Conservation (phyloP, 2,329 filamentous ascomycete species). For the Trichoderma oligosporum region DNA sequence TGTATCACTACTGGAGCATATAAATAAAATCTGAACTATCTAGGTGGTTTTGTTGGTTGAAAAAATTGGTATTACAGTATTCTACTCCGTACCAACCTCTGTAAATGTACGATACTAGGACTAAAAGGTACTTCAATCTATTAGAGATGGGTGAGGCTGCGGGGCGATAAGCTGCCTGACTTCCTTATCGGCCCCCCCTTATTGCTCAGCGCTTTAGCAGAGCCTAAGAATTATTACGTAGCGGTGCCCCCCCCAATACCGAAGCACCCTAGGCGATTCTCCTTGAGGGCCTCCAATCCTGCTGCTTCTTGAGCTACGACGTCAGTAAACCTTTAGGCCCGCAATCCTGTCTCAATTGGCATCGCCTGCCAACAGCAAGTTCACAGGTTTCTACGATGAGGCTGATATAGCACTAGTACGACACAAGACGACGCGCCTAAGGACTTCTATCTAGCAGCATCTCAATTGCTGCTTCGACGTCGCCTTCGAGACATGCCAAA, state of each 20-base stretch:
- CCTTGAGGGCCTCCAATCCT: constrained; percentile 13
- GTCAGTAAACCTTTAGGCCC: constrained; percentile 15
- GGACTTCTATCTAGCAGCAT: constrained; percentile 12
- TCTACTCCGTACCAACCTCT: too few species aligned
- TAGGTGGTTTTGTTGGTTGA: background rate
- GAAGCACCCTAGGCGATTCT: background rate
- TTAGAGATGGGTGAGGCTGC: constrained; percentile 9
- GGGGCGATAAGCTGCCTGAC: constrained; percentile 19
- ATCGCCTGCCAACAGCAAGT: constrained; percentile 16
- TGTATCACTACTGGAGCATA: background rate
- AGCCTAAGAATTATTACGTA: constrained; percentile 19
- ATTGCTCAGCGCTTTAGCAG: constrained; percentile 16
- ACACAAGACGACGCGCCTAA: constrained; percentile 21
- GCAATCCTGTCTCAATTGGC: constrained; percentile 16
- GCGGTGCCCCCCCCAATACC: constrained; percentile 6
- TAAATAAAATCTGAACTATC: background rate
- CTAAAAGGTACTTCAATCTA: too few species aligned
- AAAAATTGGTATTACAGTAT: background rate
- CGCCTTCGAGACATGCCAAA: constrained; percentile 35
- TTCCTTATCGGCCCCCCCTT: constrained; percentile 11
- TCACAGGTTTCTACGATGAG: constrained; percentile 20
- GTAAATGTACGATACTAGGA: too few species aligned
- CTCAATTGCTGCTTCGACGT: constrained; percentile 11
- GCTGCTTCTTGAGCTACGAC: constrained; percentile 18
- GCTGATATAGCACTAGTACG: constrained; percentile 14